Evolutionary conservation across 768 basidiomycete genomes (phyloP).

Genomic region (Auricularia sp.): DNA sequence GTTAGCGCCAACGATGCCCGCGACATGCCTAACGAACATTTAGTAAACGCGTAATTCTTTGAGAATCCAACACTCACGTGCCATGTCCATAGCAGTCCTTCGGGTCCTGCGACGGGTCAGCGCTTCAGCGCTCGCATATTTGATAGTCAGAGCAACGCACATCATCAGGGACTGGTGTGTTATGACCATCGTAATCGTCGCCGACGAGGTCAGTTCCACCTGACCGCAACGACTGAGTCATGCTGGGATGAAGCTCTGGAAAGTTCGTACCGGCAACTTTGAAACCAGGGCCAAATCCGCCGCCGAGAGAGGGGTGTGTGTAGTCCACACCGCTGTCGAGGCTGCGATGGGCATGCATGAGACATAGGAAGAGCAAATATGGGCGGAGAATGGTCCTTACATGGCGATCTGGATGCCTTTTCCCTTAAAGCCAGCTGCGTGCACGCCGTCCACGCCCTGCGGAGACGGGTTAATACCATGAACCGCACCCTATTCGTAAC

Average conservation of each 20-base stretch:
- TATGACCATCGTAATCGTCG: not conserved
- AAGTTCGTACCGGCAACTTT: not conserved
- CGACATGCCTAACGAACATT: not conserved
- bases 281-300: slow-evolving; percentile 10
- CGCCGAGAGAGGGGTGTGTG: slow-evolving; percentile 9
- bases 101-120: not conserved
- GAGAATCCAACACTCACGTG: not conserved
- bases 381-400: slow-evolving; percentile 3
- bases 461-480: too few species aligned
- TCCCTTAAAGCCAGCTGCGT: slow-evolving; percentile 29
- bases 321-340: slow-evolving; percentile 4
- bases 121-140: slow-evolving; percentile 9
- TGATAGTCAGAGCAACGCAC: not conserved
- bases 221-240: too few species aligned
- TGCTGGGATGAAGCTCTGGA: not conserved
- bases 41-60: not conserved
- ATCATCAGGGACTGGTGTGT: not conserved
- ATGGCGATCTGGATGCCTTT: slow-evolving; percentile 28
- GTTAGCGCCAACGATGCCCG: slow-evolving; percentile 20
- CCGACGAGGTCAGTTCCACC: slow-evolving; percentile 10
- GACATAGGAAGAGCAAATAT: slow-evolving; percentile 15
- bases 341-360: slow-evolving; percentile 28
- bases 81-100: slow-evolving; percentile 6
- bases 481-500: not conserved
- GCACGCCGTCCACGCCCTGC: slow-evolving; percentile 24